These are phyloP conservation scores for Hordeum vulgare DNA, from an alignment of 176 grass and related monocot species.

Conservation along the genomic window DNA sequence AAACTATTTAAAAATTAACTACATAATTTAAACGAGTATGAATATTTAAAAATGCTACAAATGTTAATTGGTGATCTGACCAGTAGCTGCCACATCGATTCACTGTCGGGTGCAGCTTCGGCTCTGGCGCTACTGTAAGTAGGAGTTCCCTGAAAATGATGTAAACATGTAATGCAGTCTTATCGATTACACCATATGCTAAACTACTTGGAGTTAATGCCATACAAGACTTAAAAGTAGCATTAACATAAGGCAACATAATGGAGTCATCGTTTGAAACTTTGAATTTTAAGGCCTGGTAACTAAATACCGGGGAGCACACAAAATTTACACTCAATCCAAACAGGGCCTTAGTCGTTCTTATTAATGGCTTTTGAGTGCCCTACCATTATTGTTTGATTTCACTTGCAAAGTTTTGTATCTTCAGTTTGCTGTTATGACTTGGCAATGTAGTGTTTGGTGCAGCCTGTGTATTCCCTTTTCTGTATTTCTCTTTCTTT, in stretches of 20 bases:
- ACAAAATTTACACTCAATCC: not conserved
- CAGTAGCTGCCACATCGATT: not conserved
- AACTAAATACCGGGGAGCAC: not conserved
- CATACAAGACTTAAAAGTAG: not conserved
- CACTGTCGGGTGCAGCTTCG: not conserved
- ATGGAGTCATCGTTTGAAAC: not conserved
- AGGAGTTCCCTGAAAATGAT: not conserved
- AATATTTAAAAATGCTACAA: not conserved
- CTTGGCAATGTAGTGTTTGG: not conserved
- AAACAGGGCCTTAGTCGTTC: not conserved
- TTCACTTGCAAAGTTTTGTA: not conserved
- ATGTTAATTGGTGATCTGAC: not conserved
- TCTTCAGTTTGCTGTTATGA: not conserved
- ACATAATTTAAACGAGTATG: not conserved
- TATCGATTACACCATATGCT: not conserved
- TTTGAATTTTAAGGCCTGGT: not conserved
- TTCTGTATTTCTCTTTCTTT: conserved; percentile 1
- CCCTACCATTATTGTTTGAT: not conserved
- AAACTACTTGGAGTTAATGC: not conserved
- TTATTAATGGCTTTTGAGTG: not conserved
- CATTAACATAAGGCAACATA: not conserved
- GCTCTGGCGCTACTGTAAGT: not conserved
- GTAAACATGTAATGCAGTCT: not conserved
- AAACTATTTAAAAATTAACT: not conserved
- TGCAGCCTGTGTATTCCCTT: not conserved